Evolutionary conservation across 2,329 filamentous ascomycete genomes (phyloP).

Genomic region (Beauveria rudraprayagi): DNA sequence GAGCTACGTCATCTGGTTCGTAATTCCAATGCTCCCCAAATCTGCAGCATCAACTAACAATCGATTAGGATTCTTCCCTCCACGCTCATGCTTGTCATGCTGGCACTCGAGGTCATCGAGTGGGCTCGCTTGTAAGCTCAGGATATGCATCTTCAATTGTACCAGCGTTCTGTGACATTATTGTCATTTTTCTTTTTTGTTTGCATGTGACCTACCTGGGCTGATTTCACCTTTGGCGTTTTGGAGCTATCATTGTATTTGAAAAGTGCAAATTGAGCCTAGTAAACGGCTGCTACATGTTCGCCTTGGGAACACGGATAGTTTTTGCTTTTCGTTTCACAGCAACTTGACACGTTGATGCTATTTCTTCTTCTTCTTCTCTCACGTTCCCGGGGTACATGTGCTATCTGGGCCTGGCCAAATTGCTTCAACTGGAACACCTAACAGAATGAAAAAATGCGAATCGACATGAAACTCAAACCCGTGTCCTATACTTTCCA

Average conservation of each 20-base stretch:
- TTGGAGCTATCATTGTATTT: neutral
- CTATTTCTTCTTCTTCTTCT: neutral
- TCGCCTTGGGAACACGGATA: neutral
- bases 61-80: constrained; percentile 75
- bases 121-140: constrained; percentile 50
- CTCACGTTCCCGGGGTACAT: neutral
- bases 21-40: constrained; percentile 14
- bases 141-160: constrained; percentile 10
- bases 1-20: constrained; percentile 77
- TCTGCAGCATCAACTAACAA: constrained; percentile 18
- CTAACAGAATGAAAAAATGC: neutral
- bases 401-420: too few relatives aligned
- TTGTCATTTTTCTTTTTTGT: neutral
- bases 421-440: neutral
- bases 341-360: neutral
- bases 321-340: neutral
- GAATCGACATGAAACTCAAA: neutral
- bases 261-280: neutral
- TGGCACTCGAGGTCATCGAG: constrained; percentile 84
- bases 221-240: neutral
- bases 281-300: neutral
- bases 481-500: neutral
- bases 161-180: constrained; percentile 2
- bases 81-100: constrained; percentile 82
- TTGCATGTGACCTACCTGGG: neutral